phyloP scores from a whole-genome alignment of 441 rosid genomes.

The Brassica hybrid region DNA sequence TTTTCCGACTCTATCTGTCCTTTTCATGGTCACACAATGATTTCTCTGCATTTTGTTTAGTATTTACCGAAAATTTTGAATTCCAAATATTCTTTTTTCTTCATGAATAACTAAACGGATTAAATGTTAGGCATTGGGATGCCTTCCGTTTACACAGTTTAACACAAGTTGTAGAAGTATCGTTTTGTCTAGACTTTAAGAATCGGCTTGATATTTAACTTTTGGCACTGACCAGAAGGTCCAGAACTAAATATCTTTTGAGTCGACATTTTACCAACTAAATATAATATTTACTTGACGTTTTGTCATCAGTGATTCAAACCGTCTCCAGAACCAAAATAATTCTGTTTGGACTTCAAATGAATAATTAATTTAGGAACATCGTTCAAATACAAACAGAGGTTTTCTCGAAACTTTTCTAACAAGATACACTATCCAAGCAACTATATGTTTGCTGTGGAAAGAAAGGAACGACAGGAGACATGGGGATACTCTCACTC shows the following conservation, averaged over 20 bases:
- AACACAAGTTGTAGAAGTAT: not conserved
- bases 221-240: conserved; percentile 2
- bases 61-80: not conserved
- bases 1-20: conserved; percentile 9
- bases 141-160: conserved; percentile 5
- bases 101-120: not conserved
- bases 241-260: not conserved
- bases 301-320: conserved; percentile 6
- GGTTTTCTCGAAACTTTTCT: no score
- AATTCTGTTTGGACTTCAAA: not conserved
- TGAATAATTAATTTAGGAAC: not conserved
- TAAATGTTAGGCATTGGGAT: not conserved
- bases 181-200: not conserved
- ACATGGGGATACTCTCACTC: no score
- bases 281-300: not conserved
- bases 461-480: no score
- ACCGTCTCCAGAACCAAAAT: conserved; percentile 9
- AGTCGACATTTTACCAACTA: conserved; percentile 20
- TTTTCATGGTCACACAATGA: conserved; percentile 16
- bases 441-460: no score
- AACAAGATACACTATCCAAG: no score
- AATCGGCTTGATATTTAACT: not conserved
- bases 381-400: not conserved
- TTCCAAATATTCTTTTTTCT: not conserved
- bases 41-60: not conserved